Conservation (phyloP, 192 early-diverging fungal species). For the Coemansia biformis region DNA sequence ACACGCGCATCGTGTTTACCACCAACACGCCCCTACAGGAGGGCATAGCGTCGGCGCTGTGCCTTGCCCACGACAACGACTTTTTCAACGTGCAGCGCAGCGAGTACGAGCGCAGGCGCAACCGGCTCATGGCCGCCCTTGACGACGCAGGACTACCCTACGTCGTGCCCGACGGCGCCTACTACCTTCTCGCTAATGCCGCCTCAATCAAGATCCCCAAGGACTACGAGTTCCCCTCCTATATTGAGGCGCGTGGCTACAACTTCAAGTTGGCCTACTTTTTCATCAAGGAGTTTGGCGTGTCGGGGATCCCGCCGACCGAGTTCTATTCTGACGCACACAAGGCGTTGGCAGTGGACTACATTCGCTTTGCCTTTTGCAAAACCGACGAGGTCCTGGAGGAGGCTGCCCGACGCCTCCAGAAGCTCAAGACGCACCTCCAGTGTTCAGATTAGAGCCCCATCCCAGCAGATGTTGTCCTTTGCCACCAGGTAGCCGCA, state of each 20-base stretch:
- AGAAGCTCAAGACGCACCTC: slow-evolving; percentile 53
- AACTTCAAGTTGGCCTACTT: slow-evolving; percentile 79
- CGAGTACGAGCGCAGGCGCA: slow-evolving; percentile 67
- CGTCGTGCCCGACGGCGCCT: slow-evolving; percentile 84
- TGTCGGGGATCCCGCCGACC: slow-evolving; percentile 85
- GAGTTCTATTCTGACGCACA: slow-evolving; percentile 80
- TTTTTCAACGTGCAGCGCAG: slow-evolving; percentile 68
- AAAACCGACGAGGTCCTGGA: slow-evolving; percentile 82
- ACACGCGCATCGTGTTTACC: slow-evolving; percentile 86
- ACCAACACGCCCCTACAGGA: slow-evolving; percentile 87
- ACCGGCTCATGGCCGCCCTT: slow-evolving; percentile 65
- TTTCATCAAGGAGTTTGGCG: slow-evolving; percentile 82
- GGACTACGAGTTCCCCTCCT: slow-evolving; percentile 56
- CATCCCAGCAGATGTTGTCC: no score
- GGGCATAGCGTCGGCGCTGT: slow-evolving; percentile 70
- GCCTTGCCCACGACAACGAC: slow-evolving; percentile 53
- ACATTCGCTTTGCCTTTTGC: slow-evolving; percentile 89
- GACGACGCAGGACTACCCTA: slow-evolving; percentile 65
- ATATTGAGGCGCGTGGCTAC: slow-evolving; percentile 56
- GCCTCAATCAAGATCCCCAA: slow-evolving; percentile 58
- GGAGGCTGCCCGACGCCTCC: slow-evolving; percentile 62
- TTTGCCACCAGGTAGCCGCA: no score
- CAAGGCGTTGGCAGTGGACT: slow-evolving; percentile 60
- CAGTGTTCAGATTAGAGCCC: no score
- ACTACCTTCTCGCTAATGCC: slow-evolving; percentile 88